phyloP scores from a whole-genome alignment of 2,329 filamentous ascomycete species.

The Cadophora sp. region DNA sequence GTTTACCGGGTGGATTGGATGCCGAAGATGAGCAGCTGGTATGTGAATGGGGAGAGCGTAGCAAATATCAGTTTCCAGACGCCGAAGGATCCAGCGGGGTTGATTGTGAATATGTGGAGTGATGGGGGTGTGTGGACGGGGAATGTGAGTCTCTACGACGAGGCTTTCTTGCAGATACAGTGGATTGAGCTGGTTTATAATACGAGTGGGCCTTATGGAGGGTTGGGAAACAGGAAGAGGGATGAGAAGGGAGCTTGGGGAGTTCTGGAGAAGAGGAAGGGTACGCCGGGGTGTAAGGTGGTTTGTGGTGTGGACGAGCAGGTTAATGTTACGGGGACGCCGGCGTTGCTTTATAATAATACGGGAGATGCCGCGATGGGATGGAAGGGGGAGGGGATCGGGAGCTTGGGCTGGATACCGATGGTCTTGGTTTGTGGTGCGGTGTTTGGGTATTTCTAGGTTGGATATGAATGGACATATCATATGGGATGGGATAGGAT shows the following conservation, averaged over 20 bases:
- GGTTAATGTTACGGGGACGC: slow-evolving; percentile 37
- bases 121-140: slow-evolving; percentile 43
- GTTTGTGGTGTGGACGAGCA: slow-evolving; percentile 41
- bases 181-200: slow-evolving; percentile 44
- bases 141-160: slow-evolving; percentile 38
- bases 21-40: slow-evolving; percentile 40
- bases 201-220: slow-evolving; percentile 35
- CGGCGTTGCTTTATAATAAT: slow-evolving; percentile 38
- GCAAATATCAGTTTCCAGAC: slow-evolving; percentile 40
- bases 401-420: slow-evolving; percentile 30
- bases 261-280: slow-evolving; percentile 35
- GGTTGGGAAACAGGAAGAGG: slow-evolving; percentile 24
- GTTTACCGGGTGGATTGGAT: slow-evolving; percentile 44
- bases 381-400: slow-evolving; percentile 28
- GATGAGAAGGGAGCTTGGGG: slow-evolving; percentile 24
- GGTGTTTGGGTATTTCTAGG: slow-evolving; percentile 26
- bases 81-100: slow-evolving; percentile 35
- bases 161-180: slow-evolving; percentile 42
- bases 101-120: slow-evolving; percentile 45
- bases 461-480: neutral
- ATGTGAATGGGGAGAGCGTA: slow-evolving; percentile 40
- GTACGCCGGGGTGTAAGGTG: slow-evolving; percentile 35
- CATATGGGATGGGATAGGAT: neutral
- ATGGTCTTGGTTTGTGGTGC: slow-evolving; percentile 25
- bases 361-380: slow-evolving; percentile 24